These are phyloP conservation scores for Solanum hybrid DNA, from an alignment of 305 asterid species.

Conservation along the genomic window DNA sequence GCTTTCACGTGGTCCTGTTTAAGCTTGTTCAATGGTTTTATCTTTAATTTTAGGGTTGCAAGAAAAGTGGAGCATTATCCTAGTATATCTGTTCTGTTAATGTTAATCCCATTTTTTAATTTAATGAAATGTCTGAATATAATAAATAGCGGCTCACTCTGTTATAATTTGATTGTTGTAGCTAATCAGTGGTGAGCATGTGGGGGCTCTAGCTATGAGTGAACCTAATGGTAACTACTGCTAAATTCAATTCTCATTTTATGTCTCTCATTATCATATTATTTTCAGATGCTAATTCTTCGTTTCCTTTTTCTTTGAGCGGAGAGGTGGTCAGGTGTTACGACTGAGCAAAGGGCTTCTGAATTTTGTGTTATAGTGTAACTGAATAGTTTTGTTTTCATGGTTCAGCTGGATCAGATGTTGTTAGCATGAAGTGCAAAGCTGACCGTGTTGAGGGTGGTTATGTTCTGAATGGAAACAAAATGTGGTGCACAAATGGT, in stretches of 20 bases:
- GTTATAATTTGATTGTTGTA: constrained; percentile 35
- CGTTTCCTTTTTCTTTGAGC: background rate
- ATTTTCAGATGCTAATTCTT: background rate
- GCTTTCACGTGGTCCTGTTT: background rate
- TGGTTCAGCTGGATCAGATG: constrained; percentile 90
- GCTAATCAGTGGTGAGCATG: constrained; percentile 94
- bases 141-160: constrained; percentile 13
- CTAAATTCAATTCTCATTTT: constrained; percentile 7
- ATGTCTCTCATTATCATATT: background rate
- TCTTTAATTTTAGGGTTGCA: background rate
- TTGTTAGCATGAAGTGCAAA: constrained; percentile 92
- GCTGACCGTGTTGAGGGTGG: constrained; percentile 92
- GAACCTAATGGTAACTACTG: constrained; percentile 76
- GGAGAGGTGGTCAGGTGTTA: background rate
- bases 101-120: background rate
- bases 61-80: background rate
- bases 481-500: constrained; percentile 99
- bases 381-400: background rate
- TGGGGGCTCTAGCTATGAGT: constrained; percentile 99
- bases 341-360: background rate
- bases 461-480: constrained; percentile 83
- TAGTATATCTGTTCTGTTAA: background rate
- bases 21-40: background rate
- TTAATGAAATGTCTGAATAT: background rate
- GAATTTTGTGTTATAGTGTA: background rate